Percentiles rank a stretch among this genome's conserved stretches.
phyloP scores from a whole-genome alignment of 176 grass and related monocot genomes.

The Coix lacrymajobi region DNA sequence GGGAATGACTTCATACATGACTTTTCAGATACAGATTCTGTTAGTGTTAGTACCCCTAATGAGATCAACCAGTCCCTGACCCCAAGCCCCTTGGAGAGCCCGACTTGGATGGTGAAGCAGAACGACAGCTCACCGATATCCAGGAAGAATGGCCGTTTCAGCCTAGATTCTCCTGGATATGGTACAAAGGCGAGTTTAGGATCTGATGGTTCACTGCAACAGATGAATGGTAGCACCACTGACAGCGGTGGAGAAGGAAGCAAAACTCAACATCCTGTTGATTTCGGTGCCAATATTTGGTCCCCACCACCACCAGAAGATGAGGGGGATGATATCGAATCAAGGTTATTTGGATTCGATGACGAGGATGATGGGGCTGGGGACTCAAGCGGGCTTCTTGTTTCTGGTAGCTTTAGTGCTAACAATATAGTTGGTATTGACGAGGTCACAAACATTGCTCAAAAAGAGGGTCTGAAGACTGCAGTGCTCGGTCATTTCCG shows the following conservation, averaged over 20 bases:
- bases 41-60: conserved; percentile 42
- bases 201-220: not conserved
- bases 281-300: conserved; percentile 54
- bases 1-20: conserved; percentile 56
- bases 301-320: conserved; percentile 54
- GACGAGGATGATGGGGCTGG: conserved; percentile 56
- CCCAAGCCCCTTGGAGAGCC: conserved; percentile 50
- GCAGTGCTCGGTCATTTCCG: conserved; percentile 66
- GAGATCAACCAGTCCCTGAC: conserved; percentile 38
- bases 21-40: conserved; percentile 72
- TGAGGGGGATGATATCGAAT: conserved; percentile 47
- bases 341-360: conserved; percentile 51
- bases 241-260: conserved; percentile 17
- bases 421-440: conserved; percentile 22
- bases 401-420: conserved; percentile 38
- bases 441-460: conserved; percentile 32
- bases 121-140: conserved; percentile 21
- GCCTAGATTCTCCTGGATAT: conserved; percentile 43
- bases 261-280: conserved; percentile 13
- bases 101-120: conserved; percentile 38
- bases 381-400: conserved; percentile 34
- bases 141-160: conserved; percentile 29
- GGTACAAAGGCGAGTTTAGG: conserved; percentile 4
- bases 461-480: conserved; percentile 46
- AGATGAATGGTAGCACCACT: not conserved